Percentiles rank a stretch among this genome's conserved stretches.
Conservation (phyloP, 768 basidiomycete species). For the Aureoboletus auriporus region DNA sequence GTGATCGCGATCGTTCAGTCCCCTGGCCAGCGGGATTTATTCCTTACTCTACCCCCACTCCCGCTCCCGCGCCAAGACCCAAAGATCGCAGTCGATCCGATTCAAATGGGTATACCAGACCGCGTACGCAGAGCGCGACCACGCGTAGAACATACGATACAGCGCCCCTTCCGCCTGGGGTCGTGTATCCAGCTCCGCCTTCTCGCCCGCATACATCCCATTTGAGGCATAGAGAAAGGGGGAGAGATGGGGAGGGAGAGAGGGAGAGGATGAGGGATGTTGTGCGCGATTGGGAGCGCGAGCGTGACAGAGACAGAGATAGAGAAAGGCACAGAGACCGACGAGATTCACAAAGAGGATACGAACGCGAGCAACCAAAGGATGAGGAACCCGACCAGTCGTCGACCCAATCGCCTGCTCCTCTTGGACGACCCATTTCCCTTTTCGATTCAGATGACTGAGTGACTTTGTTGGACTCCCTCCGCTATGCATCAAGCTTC, state of each 20-base stretch:
- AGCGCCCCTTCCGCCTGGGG: slow-evolving; percentile 24
- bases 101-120: not conserved
- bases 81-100: not conserved
- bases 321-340: not conserved
- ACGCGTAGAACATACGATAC: slow-evolving; percentile 15
- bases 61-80: not conserved
- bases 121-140: slow-evolving; percentile 12
- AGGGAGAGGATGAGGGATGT: not conserved
- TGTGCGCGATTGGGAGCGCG: not conserved
- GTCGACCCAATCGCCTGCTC: slow-evolving; percentile 23
- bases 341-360: not conserved
- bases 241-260: not conserved
- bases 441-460: slow-evolving; percentile 28
- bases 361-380: not conserved
- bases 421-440: slow-evolving; percentile 28
- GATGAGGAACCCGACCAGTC: slow-evolving; percentile 5
- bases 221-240: slow-evolving; percentile 2
- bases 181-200: slow-evolving; percentile 26
- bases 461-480: not conserved
- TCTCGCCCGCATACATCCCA: slow-evolving; percentile 24
- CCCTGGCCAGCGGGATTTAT: slow-evolving; percentile 21
- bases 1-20: slow-evolving; percentile 1
- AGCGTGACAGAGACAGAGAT: not conserved
- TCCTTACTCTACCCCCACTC: slow-evolving; percentile 1
- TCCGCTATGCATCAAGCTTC: too few relatives aligned